Evolutionary conservation across 805 yeast species (phyloP), one percentile per base, ranked within the genome.

Genomic region (Myxozyma mucilagina): DNA sequence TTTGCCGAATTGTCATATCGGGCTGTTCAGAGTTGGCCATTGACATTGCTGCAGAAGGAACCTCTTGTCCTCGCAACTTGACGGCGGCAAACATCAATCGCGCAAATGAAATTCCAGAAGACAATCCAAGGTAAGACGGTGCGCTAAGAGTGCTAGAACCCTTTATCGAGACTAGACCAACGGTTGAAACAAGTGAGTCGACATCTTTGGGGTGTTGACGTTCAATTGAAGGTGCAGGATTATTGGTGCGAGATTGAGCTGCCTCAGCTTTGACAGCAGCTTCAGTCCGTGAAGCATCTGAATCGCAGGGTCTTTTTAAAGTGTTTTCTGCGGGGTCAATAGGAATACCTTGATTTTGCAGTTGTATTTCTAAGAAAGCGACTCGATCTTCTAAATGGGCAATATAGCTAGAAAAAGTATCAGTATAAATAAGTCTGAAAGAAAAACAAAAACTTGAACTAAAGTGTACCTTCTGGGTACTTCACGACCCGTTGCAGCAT

Each of bases 401-500:
- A 3, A 90, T 83, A 69, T 88, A 87, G 44, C 67, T 64, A 20
- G 11, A 13, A 5, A 14, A n/a, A 36, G 29, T 18, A 52, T 34
- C 13, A 35, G 47, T 29, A 34, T 16, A 38, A 24, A 4, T 24
- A 16, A 18, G 20, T 13, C 2, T 20, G 24, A 41, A 29, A 20
- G 1, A n/a, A 11, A 3, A 20, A 44, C 32, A 14, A 16, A 24
- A 14, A n/a, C 9, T 16, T 4, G 48, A 31, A 29, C 1, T 16
- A 11, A 34, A 36, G 20, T 56, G 1, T 90, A 87, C 56, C 76
- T 72, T 42, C 97, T 76, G 0, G 97, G 96, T 0, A 90, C 84
- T 66, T 87, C 90, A 57, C 96, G 78, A 0, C 96, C 96, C 0
- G 97, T 89, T 6, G 91, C 90, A 0, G 96, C 91, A 71, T 92